Conservation (phyloP, 345 rosid genomes). For the Lumnitzera racemosa region DNA sequence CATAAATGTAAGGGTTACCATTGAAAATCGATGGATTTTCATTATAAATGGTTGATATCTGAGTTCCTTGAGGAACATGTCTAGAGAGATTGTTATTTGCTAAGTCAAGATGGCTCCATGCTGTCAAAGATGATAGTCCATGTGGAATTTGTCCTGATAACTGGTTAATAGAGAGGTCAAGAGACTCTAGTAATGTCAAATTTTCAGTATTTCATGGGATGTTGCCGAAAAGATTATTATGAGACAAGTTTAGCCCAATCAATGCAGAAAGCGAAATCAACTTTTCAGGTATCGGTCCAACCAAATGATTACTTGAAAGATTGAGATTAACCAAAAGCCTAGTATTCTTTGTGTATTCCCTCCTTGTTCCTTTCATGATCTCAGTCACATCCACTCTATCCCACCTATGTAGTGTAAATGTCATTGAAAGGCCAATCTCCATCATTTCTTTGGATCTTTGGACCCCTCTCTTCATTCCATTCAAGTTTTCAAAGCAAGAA, state of each 20-base stretch:
- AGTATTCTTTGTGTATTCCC: background rate
- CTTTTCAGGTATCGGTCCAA: background rate
- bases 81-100: no score
- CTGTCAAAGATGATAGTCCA: background rate
- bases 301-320: no score
- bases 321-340: no score
- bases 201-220: constrained; percentile 9
- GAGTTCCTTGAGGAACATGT: no score
- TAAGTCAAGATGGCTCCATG: no score
- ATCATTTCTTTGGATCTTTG: no score
- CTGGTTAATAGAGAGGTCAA: constrained; percentile 20
- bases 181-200: constrained; percentile 11
- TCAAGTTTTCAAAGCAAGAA: constrained; percentile 5
- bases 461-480: background rate
- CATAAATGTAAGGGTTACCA: no score
- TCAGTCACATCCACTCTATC: background rate
- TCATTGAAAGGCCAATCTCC: no score
- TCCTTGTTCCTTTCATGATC: constrained; percentile 2
- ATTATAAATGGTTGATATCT: no score
- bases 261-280: constrained; percentile 11
- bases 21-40: no score
- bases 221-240: constrained; percentile 15
- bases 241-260: constrained; percentile 16
- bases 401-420: no score
- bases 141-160: constrained; percentile 16